Base-by-base conservation (phyloP, 805 yeast genomes). In the Yamadazyma philogaea region DNA sequence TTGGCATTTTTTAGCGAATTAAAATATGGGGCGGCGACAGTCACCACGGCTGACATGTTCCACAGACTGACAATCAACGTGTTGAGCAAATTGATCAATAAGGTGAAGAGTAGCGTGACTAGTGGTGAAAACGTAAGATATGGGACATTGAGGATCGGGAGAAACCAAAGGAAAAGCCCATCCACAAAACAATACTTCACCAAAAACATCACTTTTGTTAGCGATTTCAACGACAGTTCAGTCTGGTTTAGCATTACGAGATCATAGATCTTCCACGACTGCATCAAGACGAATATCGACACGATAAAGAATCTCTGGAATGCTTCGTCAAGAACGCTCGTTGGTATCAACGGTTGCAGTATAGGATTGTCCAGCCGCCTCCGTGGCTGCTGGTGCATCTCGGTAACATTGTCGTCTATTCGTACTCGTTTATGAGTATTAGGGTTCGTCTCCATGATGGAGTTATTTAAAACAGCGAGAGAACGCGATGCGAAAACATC, bases 181-280 rank as follows among this genome's bases (percentile, higher is more conserved):
- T 93, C 99, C 12, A 87, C 62, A 12, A 84, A 55, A 44, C 82
- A 68, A 57, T 87, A 90, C 57, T 88, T 87, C 48, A 83, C 54
- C 16, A 86, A 66, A 56, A 85, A 87, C 15, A 74, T 70, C 63
- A 78, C 68, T 45, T 56, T 77, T 71, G 46, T 80, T 72, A 54
- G 69, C 61, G 39, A 72, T 55, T 55, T 54, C 46, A 73, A 64
- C 1, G 66, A 42, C 39, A 32, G 15, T 18, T 64, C 38, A 14
- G 70, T 75, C 19, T 77, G 70, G 52, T 81, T 81, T 44, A 86
- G 63, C 17, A 79, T 59, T 26, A 82, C 63, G 32, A 86, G 61
- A 57, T 87, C 95, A 52, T 84, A 86, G 1, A 87, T 43, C 57
- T 93, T 91, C 78, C 85, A 85, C n/a, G 87, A 78, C 61, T 90